These are phyloP conservation scores for Neoboletus magnificus DNA, from an alignment of 768 basidiomycete species.

Conservation along the genomic window DNA sequence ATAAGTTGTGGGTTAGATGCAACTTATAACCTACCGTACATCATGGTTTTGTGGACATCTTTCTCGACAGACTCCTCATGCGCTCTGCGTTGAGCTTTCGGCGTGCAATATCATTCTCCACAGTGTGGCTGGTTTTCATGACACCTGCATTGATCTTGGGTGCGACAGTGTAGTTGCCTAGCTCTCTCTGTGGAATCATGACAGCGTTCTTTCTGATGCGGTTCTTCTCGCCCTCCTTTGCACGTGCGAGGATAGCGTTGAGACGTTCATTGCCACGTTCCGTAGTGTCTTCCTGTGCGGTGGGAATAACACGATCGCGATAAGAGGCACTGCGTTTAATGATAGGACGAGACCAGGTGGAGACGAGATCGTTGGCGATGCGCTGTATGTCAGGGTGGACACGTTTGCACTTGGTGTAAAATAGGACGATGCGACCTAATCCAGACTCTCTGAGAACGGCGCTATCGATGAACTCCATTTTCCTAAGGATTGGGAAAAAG, in stretches of 20 bases:
- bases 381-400: conserved; percentile 80
- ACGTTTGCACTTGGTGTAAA: conserved; percentile 95
- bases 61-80: conserved; percentile 58
- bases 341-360: conserved; percentile 85
- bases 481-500: conserved; percentile 77
- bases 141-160: conserved; percentile 58
- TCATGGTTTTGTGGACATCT: conserved; percentile 33
- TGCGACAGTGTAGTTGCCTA: conserved; percentile 79
- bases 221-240: conserved; percentile 64
- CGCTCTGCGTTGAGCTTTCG: conserved; percentile 74
- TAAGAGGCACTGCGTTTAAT: conserved; percentile 86
- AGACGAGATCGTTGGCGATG: conserved; percentile 80
- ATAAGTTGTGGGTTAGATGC: neutral
- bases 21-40: neutral
- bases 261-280: conserved; percentile 50
- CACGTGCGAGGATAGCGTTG: conserved; percentile 66
- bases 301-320: conserved; percentile 67
- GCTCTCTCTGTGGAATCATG: conserved; percentile 71
- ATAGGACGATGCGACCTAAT: conserved; percentile 84
- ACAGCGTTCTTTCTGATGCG: conserved; percentile 77
- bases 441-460: conserved; percentile 87
- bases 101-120: conserved; percentile 71
- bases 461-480: conserved; percentile 92
- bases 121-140: conserved; percentile 49
- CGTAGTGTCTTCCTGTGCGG: conserved; percentile 41